Evolutionary conservation across 2,329 filamentous ascomycete species (phyloP).

Genomic region (Aspergillus transmontanensis): DNA sequence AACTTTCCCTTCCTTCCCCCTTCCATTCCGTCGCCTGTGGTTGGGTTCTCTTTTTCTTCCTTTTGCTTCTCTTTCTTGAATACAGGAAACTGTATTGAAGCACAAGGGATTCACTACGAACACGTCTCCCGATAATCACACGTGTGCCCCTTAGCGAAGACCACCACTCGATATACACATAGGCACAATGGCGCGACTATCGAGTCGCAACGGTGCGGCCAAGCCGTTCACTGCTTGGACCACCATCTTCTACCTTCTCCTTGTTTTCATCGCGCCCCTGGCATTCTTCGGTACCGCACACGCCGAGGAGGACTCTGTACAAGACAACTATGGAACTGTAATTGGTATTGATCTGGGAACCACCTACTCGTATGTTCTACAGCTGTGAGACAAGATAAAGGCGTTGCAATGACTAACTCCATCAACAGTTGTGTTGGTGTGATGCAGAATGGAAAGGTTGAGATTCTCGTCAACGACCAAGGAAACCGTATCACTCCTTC

Average conservation of each 20-base stretch:
- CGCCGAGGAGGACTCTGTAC: conserved; percentile 71
- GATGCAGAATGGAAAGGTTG: conserved; percentile 93
- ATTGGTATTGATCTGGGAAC: conserved; percentile 96
- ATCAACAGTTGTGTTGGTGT: conserved; percentile 82
- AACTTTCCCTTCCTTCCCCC: conserved; percentile 18
- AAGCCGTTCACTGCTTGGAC: conserved; percentile 77
- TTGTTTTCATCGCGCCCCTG: conserved; percentile 82
- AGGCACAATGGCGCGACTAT: conserved; percentile 60
- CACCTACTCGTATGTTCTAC: conserved; percentile 60
- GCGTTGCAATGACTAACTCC: conserved; percentile 18
- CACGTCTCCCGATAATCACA: neutral
- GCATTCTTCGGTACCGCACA: conserved; percentile 76
- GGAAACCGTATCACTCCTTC: conserved; percentile 95
- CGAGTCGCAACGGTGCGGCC: conserved; percentile 61
- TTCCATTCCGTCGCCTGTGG: conserved; percentile 11
- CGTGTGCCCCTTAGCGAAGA: conserved; percentile 16
- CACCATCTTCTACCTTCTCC: conserved; percentile 86
- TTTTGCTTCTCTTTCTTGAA: conserved; percentile 9
- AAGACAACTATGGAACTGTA: conserved; percentile 78
- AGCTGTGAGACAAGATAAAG: neutral
- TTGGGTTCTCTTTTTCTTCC: conserved; percentile 16
- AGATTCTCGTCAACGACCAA: conserved; percentile 95
- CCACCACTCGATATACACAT: conserved; percentile 19
- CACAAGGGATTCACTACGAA: neutral
- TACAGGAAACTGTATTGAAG: neutral